phyloP scores from a whole-genome alignment of 2,329 filamentous ascomycete species.

The Cercospora sp. region DNA sequence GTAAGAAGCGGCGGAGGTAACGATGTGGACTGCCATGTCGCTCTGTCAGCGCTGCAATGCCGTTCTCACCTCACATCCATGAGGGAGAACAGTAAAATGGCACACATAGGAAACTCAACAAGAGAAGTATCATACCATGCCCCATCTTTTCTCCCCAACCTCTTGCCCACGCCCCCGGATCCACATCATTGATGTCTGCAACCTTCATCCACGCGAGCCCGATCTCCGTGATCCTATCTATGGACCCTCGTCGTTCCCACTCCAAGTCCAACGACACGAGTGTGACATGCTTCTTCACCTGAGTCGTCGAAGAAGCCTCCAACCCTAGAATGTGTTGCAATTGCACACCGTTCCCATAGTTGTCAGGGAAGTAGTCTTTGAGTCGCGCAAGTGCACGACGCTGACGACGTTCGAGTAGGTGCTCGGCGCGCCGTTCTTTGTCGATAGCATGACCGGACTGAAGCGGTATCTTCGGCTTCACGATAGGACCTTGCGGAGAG shows the following conservation, averaged over 20 bases:
- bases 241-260: neutral
- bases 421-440: neutral
- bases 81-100: neutral
- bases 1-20: neutral
- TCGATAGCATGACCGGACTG: neutral
- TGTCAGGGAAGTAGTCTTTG: neutral
- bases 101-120: neutral
- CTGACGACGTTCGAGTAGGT: neutral
- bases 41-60: conserved; percentile 1
- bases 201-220: conserved; percentile 12
- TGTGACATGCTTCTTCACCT: conserved; percentile 1
- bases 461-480: neutral
- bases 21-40: conserved; percentile 6
- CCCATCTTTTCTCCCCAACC: conserved; percentile 16
- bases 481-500: neutral
- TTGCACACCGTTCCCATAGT: neutral
- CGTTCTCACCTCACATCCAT: neutral
- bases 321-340: neutral
- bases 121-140: conserved; percentile 10
- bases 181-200: neutral
- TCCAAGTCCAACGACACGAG: conserved; percentile 17
- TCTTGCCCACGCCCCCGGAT: neutral
- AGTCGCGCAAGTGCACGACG: neutral
- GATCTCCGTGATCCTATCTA: conserved; percentile 10
- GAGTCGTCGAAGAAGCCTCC: neutral